Base-by-base conservation (phyloP, 352 stramenopile genomes). In the Peronospora tabacina region DNA sequence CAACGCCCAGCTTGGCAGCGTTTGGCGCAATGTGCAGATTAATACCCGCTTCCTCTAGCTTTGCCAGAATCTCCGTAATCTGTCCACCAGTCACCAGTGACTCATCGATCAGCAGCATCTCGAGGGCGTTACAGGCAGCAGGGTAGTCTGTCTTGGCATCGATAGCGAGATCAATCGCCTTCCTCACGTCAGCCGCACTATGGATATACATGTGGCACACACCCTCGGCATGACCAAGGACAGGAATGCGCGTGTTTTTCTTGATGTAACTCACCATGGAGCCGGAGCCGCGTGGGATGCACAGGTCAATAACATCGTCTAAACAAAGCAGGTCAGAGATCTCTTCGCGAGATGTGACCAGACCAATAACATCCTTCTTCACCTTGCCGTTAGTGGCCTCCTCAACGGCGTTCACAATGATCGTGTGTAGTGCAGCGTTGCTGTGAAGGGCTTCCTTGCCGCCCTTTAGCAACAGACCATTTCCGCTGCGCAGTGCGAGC, bases 121-220 rank as follows among this genome's bases (percentile, higher is more conserved):
- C 96, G 41, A 97, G 82, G 6, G 96, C 94, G 61, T 99, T 99
- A 68, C 96, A 99, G 5, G 95, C 95, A 5, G 95, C 94, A 2
- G 95, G 95, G 70, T 99, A 99, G 63, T 99, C 93, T 17, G 88
- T 98, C 82, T 99, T 99, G 49, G 94, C 82, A 70, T 99, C 95
- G 19, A 99, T 81, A n/a, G 89, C 84, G 37, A 99, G 75, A 46
- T 84, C 74, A 32, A 66, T 73, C 3, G 94, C 93, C 58, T 91
- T 95, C 13, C 73, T 71, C 12, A 94, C 48, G 47, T 94, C 75
- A 12, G 95, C 95, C 2, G 75, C 85, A 38, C 69, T 70, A 68
- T 98, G 90, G 49, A 99, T 82, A 73, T 98, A 99, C 58, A 98
- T 94, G 80, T 98, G 93, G 66, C 96, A 99, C 35, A 99, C 91